Percentiles rank a stretch among this genome's conserved stretches.
Evolutionary conservation across 768 basidiomycete species (phyloP).

Genomic region (Kwoniella bestiolae): DNA sequence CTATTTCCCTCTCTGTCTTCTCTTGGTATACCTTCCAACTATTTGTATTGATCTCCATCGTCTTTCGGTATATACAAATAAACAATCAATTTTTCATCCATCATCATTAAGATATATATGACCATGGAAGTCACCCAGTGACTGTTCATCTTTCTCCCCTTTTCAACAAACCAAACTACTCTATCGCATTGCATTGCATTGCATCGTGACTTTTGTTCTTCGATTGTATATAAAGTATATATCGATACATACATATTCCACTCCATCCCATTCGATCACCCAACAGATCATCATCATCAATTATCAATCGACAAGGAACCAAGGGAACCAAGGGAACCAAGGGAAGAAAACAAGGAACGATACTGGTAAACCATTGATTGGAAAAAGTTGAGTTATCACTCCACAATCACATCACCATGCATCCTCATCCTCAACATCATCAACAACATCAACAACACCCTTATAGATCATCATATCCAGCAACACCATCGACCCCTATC

Average conservation of each 20-base stretch:
- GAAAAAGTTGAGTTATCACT: too few relatives aligned
- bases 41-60: neutral
- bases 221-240: neutral
- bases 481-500: slow-evolving; percentile 15
- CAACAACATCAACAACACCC: slow-evolving; percentile 1
- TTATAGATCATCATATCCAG: slow-evolving; percentile 15
- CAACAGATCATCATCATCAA: too few relatives aligned
- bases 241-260: too few relatives aligned
- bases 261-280: too few relatives aligned
- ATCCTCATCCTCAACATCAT: neutral
- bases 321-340: too few relatives aligned
- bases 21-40: too few relatives aligned
- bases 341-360: too few relatives aligned
- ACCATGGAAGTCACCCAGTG: slow-evolving; percentile 20
- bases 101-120: neutral
- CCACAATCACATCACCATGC: neutral
- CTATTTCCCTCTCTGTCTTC: too few relatives aligned
- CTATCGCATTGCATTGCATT: neutral
- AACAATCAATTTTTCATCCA: neutral
- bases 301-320: too few relatives aligned
- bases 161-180: neutral
- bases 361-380: too few relatives aligned
- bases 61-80: neutral
- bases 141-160: slow-evolving; percentile 1
- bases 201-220: neutral